A percentile compares a stretch with the other conserved stretches of the same genome.
Conservation (phyloP, 768 basidiomycete species). For the Tylopilus plumbeoviolaceoides region DNA sequence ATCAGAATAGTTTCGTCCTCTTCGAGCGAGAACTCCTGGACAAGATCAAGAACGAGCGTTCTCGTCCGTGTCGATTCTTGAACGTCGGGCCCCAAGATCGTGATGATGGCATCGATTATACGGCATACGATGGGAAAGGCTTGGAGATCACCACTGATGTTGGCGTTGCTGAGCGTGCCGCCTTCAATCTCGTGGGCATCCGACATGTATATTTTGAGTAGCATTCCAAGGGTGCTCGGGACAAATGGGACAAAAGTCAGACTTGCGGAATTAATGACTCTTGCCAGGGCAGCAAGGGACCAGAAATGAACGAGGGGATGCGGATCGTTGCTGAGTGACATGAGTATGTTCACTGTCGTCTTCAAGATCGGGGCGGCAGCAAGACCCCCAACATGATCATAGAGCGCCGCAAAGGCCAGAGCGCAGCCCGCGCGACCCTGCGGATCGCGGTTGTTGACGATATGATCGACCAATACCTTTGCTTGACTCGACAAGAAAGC, state of each 20-base stretch:
- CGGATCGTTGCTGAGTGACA: conserved; percentile 93
- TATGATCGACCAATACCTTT: conserved; percentile 87
- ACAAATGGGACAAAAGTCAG: conserved; percentile 89
- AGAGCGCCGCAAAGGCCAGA: conserved; percentile 87
- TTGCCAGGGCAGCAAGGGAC: conserved; percentile 79
- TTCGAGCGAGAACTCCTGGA: conserved; percentile 81
- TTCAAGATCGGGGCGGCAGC: conserved; percentile 92
- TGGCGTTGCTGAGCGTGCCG: conserved; percentile 75
- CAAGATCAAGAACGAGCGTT: conserved; percentile 78
- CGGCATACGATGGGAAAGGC: conserved; percentile 90
- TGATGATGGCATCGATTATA: conserved; percentile 90
- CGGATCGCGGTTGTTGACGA: conserved; percentile 93
- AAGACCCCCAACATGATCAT: conserved; percentile 88
- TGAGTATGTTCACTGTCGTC: conserved; percentile 90
- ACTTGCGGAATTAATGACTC: conserved; percentile 89
- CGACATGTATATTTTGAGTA: conserved; percentile 83
- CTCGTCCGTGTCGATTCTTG: conserved; percentile 81
- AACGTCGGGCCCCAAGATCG: conserved; percentile 91
- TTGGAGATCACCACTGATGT: conserved; percentile 86
- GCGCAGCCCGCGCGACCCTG: conserved; percentile 91
- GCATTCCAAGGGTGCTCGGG: conserved; percentile 81
- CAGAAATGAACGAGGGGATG: conserved; percentile 96
- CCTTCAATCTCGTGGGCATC: conserved; percentile 94
- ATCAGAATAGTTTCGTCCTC: conserved; percentile 85
- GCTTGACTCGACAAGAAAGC: conserved; percentile 82